phyloP scores from a whole-genome alignment of 768 basidiomycete genomes.

The Podaxis sp. region DNA sequence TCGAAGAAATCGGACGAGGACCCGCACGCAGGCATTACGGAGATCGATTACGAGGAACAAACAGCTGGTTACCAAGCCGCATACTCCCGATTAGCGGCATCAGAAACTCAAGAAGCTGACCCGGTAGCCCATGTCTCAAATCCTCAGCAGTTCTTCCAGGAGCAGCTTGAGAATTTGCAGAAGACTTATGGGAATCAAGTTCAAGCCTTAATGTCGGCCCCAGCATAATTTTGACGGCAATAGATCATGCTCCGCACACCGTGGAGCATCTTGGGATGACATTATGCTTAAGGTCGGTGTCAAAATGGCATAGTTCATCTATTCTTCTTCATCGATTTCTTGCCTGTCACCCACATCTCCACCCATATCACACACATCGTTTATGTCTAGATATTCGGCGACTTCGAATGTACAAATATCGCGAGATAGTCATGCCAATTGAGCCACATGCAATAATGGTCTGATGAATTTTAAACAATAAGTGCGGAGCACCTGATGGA shows the following conservation, averaged over 20 bases:
- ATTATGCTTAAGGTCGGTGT: background rate
- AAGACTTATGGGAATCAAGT: conserved; percentile 36
- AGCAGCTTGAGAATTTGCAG: conserved; percentile 40
- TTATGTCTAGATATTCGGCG: conserved; percentile 5
- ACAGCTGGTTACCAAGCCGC: conserved; percentile 91
- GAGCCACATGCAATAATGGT: conserved; percentile 28
- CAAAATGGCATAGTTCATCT: background rate
- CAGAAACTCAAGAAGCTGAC: conserved; percentile 58
- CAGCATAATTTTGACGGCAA: conserved; percentile 14
- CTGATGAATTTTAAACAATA: conserved; percentile 18
- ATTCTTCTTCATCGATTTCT: background rate
- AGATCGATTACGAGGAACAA: conserved; percentile 89
- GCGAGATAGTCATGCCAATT: conserved; percentile 29
- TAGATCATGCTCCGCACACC: background rate
- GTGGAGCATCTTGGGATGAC: too few relatives aligned
- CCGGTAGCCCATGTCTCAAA: conserved; percentile 61
- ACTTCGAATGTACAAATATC: conserved; percentile 25
- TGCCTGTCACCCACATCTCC: background rate
- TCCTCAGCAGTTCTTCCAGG: conserved; percentile 53
- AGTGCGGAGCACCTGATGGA: background rate
- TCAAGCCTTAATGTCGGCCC: conserved; percentile 36
- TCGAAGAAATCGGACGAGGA: conserved; percentile 45
- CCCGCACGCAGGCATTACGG: conserved; percentile 58
- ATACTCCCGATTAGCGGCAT: conserved; percentile 88
- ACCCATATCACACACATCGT: background rate